Conservation (phyloP, 2,329 filamentous ascomycete genomes). For the Venturia nashicola region DNA sequence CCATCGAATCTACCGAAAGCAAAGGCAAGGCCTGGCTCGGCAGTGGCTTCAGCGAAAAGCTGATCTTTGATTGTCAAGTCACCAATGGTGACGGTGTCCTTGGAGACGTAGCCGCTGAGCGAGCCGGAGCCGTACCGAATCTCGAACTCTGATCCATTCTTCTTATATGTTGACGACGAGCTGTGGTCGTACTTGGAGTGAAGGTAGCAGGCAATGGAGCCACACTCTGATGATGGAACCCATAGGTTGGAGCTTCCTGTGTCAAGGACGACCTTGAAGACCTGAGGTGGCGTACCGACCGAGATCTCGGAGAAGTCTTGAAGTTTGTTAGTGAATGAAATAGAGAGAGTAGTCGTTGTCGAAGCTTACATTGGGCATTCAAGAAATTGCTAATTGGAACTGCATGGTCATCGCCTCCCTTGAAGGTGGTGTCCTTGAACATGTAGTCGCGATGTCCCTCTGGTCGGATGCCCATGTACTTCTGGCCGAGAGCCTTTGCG, state of each 20-base stretch:
- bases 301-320: constrained; percentile 94
- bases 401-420: constrained; percentile 56
- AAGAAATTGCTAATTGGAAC: constrained; percentile 94
- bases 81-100: constrained; percentile 76
- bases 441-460: constrained; percentile 56
- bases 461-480: constrained; percentile 79
- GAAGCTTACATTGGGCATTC: constrained; percentile 83
- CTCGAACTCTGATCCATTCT: constrained; percentile 84
- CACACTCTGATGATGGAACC: constrained; percentile 85
- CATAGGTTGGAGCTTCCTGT: constrained; percentile 98
- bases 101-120: constrained; percentile 84
- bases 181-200: constrained; percentile 94
- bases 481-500: constrained; percentile 74
- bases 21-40: constrained; percentile 91
- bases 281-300: constrained; percentile 82
- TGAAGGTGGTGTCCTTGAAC: constrained; percentile 62
- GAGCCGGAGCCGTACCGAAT: constrained; percentile 94
- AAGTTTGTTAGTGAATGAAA: background rate
- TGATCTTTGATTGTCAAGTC: constrained; percentile 81
- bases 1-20: constrained; percentile 97
- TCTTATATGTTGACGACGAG: constrained; percentile 78
- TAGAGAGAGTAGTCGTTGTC: background rate
- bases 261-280: constrained; percentile 97
- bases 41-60: constrained; percentile 92
- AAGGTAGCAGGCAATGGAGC: constrained; percentile 94